Evolutionary conservation across 2,329 filamentous ascomycete species (phyloP), one percentile per base, ranked within the genome.

Genomic region (Chaetomium globosum): DNA sequence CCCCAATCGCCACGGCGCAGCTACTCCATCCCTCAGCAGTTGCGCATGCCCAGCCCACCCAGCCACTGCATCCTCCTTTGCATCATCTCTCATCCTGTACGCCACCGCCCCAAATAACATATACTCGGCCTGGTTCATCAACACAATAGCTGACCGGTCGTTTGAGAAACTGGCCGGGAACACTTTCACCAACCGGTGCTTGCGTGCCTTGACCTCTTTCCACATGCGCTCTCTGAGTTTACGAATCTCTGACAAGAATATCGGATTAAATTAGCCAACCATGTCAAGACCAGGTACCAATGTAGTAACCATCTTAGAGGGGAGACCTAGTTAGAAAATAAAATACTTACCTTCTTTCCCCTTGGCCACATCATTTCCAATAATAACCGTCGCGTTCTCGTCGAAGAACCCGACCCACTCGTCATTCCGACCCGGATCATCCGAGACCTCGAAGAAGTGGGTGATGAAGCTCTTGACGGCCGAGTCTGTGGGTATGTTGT

Each of bases 401-500:
- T 71, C 71, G 70, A 82, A 83, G 48, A 73, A 77, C 36, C 73
- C 71, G 19, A 80, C 71, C 81, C 81, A 83, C 51, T 78, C 74
- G 63, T 80, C 77, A 56, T 80, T 77, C 66, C 73, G 71, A n/a
- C 75, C 75, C 3, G 72, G 71, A 28, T 76, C 76, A 68, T 83
- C 81, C 28, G 81, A 83, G 13, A 75, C 70, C 3, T 71, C 74
- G 71, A 80, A 83, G 70, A 83, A 83, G 36, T 73, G 72, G 63
- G 76, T 75, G 65, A 82, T 75, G 58, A 82, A 82, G 4, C 68
- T 36, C 63, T 73, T 73, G 39, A 77, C 58, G 33, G 63, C 62
- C 21, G 55, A 49, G 48, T 71, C 68, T 4, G 64, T 39, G n/a
- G 67, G 19, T 56, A 66, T 48, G 56, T 70, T 65, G 36, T 60